Evolutionary conservation across 371 early-diverging fungal species (phyloP).

Genomic region (Mycotypha africana): DNA sequence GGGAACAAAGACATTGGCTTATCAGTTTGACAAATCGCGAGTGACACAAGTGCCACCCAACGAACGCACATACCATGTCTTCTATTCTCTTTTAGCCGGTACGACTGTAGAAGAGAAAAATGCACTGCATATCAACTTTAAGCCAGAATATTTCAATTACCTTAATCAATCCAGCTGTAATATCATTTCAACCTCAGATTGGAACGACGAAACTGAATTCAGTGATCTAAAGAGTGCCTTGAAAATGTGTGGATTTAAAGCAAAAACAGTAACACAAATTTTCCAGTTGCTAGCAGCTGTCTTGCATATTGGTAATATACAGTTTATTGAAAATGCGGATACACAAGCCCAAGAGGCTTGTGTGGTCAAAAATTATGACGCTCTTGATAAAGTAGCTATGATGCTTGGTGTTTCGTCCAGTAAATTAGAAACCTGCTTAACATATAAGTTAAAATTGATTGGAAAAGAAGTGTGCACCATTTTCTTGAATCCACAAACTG

Average conservation of each 20-base stretch:
- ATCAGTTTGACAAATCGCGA: constrained; percentile 80
- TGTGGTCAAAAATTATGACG: constrained; percentile 56
- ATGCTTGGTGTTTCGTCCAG: constrained; percentile 74
- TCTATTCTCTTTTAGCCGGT: constrained; percentile 75
- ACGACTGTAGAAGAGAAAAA: constrained; percentile 41
- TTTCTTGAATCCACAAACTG: constrained; percentile 54
- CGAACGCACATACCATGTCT: constrained; percentile 80
- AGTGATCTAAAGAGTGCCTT: constrained; percentile 69
- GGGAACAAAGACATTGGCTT: constrained; percentile 82
- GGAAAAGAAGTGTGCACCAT: constrained; percentile 59
- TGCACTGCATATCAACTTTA: constrained; percentile 37
- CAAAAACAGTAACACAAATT: constrained; percentile 61
- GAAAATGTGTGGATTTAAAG: constrained; percentile 72
- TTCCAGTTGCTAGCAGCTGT: constrained; percentile 73
- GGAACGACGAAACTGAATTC: constrained; percentile 51
- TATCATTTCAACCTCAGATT: constrained; percentile 14
- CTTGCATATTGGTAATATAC: constrained; percentile 73
- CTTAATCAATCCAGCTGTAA: constrained; percentile 23
- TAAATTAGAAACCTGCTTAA: constrained; percentile 57
- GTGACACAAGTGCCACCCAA: constrained; percentile 56
- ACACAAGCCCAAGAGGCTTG: constrained; percentile 53
- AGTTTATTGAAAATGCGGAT: constrained; percentile 52
- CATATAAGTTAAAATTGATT: constrained; percentile 37
- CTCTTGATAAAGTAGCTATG: constrained; percentile 69
- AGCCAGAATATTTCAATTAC: constrained; percentile 34